Evolutionary conservation across 257 asterid species (phyloP).

Genomic region (Jaltomata sinuosa): DNA sequence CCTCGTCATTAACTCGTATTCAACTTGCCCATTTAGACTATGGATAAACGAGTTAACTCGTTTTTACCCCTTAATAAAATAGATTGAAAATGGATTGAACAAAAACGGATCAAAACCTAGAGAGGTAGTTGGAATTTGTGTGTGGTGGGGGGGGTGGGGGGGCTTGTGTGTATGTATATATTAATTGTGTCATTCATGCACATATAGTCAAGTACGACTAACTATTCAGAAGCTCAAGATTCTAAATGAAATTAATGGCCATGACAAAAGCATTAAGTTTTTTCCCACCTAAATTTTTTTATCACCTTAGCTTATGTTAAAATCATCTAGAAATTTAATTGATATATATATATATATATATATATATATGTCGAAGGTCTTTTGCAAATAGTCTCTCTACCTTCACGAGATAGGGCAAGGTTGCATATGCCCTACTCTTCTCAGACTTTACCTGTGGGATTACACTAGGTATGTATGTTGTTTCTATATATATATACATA

Average conservation of each 20-base stretch:
- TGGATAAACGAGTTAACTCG: neutral
- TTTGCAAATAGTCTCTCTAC: rapidly evolving
- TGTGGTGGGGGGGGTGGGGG: no score
- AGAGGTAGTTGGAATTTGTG: neutral
- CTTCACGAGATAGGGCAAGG: neutral
- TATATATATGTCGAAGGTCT: rapidly evolving
- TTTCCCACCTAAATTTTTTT: neutral
- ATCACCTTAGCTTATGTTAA: neutral
- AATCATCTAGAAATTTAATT: neutral
- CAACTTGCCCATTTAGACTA: neutral
- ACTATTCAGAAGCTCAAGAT: neutral
- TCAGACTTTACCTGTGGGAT: no score
- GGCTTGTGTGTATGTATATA: neutral
- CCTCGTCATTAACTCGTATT: neutral
- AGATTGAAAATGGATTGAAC: neutral
- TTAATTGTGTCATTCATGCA: neutral
- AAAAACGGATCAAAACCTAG: neutral
- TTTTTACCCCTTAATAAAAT: neutral
- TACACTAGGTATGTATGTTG: no score
- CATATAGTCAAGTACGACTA: neutral
- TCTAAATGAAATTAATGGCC: neutral
- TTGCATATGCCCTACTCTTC: no score
- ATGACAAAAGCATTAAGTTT: neutral
- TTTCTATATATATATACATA: no score
- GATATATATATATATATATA: no score